Conservation (phyloP, 2,329 filamentous ascomycete species). For the Cordyceps fumosorosea region DNA sequence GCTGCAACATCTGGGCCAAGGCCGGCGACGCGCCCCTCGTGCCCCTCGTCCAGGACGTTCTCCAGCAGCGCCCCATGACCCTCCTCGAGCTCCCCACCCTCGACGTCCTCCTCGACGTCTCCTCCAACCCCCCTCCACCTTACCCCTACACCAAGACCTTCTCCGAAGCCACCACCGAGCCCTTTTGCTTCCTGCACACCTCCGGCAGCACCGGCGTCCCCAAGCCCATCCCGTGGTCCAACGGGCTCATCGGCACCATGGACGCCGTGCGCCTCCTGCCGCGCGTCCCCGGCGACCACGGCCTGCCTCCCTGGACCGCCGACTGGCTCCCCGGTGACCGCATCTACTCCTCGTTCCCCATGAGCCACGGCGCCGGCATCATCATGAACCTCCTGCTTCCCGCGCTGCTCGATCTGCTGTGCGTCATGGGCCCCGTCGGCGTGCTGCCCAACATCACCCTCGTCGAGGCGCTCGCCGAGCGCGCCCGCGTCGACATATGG, state of each 20-base stretch:
- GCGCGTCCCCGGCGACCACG: slow-evolving; percentile 23
- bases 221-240: slow-evolving; percentile 32
- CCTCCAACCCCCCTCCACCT: slow-evolving; percentile 5
- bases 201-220: slow-evolving; percentile 37
- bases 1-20: slow-evolving; percentile 27
- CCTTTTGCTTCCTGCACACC: slow-evolving; percentile 33
- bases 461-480: slow-evolving; percentile 26
- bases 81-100: slow-evolving; percentile 23
- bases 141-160: slow-evolving; percentile 28
- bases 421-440: slow-evolving; percentile 28
- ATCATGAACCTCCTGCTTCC: slow-evolving; percentile 36
- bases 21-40: slow-evolving; percentile 16
- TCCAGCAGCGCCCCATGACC: slow-evolving; percentile 21
- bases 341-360: slow-evolving; percentile 31
- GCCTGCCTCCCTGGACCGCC: slow-evolving; percentile 23
- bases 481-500: slow-evolving; percentile 31
- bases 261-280: slow-evolving; percentile 32
- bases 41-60: slow-evolving; percentile 19
- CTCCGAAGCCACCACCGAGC: slow-evolving; percentile 26
- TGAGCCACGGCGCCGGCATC: slow-evolving; percentile 32
- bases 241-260: slow-evolving; percentile 27
- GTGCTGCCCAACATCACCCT: slow-evolving; percentile 31
- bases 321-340: slow-evolving; percentile 24
- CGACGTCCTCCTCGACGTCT: slow-evolving; percentile 22
- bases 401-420: slow-evolving; percentile 27